Conservation (phyloP, 2,329 filamentous ascomycete species). For the Aspergillus bombycis region DNA sequence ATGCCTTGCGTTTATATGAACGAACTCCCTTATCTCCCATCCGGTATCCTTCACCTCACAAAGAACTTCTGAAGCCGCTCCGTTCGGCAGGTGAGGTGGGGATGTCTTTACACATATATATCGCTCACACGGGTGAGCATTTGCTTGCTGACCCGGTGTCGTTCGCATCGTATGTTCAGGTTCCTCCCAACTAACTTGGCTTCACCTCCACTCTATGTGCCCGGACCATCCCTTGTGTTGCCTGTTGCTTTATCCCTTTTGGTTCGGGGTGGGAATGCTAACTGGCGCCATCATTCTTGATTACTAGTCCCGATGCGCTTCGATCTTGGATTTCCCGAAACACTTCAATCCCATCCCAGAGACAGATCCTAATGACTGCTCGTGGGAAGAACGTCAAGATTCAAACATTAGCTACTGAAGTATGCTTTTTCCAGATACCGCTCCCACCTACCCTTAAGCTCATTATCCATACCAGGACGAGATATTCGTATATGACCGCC, state of each 20-base stretch:
- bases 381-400: slow-evolving; percentile 82
- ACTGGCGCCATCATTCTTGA: slow-evolving; percentile 23
- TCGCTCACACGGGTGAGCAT: slow-evolving; percentile 90
- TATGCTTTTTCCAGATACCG: slow-evolving; percentile 41
- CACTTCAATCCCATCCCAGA: slow-evolving; percentile 72
- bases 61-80: slow-evolving; percentile 23
- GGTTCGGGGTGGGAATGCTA: slow-evolving; percentile 10
- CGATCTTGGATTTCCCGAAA: slow-evolving; percentile 77
- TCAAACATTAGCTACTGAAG: slow-evolving; percentile 79
- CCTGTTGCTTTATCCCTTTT: slow-evolving; percentile 1
- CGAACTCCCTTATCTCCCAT: slow-evolving; percentile 15
- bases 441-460: not conserved
- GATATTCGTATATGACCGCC: slow-evolving; percentile 89
- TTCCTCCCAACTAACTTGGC: not conserved
- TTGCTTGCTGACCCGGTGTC: slow-evolving; percentile 75
- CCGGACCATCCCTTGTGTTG: slow-evolving; percentile 11
- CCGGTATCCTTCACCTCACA: slow-evolving; percentile 22
- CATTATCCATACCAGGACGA: slow-evolving; percentile 63
- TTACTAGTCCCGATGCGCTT: slow-evolving; percentile 75
- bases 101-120: slow-evolving; percentile 89
- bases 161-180: slow-evolving; percentile 68
- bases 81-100: slow-evolving; percentile 46
- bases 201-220: slow-evolving; percentile 1
- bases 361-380: slow-evolving; percentile 84
- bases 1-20: slow-evolving; percentile 13